phyloP scores from a whole-genome alignment of 169 alveolate species.

The Haemoproteus tartakovskyi region DNA sequence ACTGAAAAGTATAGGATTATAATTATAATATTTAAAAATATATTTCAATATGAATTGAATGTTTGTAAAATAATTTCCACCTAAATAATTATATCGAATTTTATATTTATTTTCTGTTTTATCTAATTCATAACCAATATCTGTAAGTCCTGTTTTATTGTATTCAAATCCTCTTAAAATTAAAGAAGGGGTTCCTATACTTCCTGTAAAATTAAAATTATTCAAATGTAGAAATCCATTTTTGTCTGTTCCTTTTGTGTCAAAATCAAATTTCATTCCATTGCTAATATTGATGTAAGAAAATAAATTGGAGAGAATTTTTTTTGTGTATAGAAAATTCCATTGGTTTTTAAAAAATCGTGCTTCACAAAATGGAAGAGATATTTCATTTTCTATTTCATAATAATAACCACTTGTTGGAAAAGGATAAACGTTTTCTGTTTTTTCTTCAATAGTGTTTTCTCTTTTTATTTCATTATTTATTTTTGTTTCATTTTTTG shows the following conservation, averaged over 20 bases:
- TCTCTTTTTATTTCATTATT: too few relatives aligned
- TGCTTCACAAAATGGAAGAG: conserved; percentile 48
- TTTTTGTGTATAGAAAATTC: conserved; percentile 19
- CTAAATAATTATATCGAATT: conserved; percentile 33
- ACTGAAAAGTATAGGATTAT: conserved; percentile 36
- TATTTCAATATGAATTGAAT: conserved; percentile 33
- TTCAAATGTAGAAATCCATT: background rate
- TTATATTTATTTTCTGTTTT: conserved; percentile 8
- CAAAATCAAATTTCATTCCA: conserved; percentile 37
- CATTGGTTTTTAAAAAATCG: conserved; percentile 29
- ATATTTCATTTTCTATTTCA: conserved; percentile 38
- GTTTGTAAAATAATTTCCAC: conserved; percentile 39
- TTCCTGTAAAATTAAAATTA: conserved; percentile 49
- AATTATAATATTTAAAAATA: conserved; percentile 16
- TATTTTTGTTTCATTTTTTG: too few relatives aligned
- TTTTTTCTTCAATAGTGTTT: background rate
- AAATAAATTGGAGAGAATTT: background rate
- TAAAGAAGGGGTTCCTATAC: conserved; percentile 32
- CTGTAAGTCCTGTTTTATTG: conserved; percentile 23
- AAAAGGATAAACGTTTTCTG: background rate
- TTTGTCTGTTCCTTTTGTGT: background rate
- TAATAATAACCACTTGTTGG: conserved; percentile 43
- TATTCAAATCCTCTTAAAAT: conserved; percentile 49
- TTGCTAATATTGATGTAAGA: conserved; percentile 34
- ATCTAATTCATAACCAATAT: conserved; percentile 9